Conservation (phyloP, 2,329 filamentous ascomycete genomes). For the Cryphonectria naterciae region DNA sequence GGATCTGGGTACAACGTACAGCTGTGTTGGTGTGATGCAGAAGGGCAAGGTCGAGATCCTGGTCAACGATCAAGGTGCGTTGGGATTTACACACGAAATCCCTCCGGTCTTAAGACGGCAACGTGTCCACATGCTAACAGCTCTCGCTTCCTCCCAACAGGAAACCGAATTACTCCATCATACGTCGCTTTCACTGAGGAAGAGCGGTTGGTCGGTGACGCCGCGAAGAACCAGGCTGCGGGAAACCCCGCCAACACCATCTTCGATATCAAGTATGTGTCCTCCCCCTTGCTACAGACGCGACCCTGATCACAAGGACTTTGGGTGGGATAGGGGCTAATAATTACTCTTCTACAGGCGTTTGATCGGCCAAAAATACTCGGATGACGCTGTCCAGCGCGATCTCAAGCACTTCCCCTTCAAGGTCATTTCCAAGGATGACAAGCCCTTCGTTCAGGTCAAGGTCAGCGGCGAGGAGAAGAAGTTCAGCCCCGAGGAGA, state of each 20-base stretch:
- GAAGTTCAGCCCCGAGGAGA: conserved; percentile 79
- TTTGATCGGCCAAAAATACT: conserved; percentile 82
- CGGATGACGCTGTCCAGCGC: conserved; percentile 83
- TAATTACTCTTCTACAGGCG: conserved; percentile 55
- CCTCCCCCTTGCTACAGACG: neutral
- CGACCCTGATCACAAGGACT: neutral
- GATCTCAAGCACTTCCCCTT: conserved; percentile 99
- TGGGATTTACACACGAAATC: neutral
- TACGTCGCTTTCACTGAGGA: conserved; percentile 98
- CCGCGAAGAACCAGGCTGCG: conserved; percentile 93
- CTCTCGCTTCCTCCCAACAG: conserved; percentile 39
- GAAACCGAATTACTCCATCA: conserved; percentile 93
- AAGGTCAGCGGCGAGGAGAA: conserved; percentile 67
- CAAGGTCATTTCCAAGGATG: conserved; percentile 87
- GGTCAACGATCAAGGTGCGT: conserved; percentile 78
- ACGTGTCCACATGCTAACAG: neutral
- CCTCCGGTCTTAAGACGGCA: neutral
- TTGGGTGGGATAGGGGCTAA: neutral
- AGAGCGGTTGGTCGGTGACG: conserved; percentile 94
- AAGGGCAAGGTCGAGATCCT: conserved; percentile 94
- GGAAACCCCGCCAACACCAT: conserved; percentile 77
- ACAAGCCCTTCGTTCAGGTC: conserved; percentile 84
- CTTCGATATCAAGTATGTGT: conserved; percentile 79
- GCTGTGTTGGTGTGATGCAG: conserved; percentile 94
- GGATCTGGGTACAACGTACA: conserved; percentile 87